phyloP scores from a whole-genome alignment of 2,329 filamentous ascomycete species.

The Cercospora canescens region DNA sequence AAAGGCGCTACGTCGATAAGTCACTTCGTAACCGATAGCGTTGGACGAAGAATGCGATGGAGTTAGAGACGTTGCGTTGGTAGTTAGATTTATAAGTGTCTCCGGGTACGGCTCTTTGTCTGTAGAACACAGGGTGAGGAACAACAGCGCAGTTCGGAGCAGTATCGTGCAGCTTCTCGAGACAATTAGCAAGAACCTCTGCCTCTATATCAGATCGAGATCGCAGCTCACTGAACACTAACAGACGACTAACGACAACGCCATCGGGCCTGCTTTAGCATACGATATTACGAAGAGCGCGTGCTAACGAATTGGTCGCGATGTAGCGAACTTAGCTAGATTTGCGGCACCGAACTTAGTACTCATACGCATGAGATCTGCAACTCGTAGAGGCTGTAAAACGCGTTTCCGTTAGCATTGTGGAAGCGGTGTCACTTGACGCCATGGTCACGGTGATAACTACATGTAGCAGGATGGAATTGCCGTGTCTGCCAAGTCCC shows the following conservation, averaged over 20 bases:
- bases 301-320: neutral
- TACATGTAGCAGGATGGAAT: too few species aligned
- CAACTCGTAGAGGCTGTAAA: too few species aligned
- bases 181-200: neutral
- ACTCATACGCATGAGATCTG: too few species aligned
- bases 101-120: neutral
- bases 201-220: neutral
- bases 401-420: too few species aligned
- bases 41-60: neutral
- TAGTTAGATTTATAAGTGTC: neutral
- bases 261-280: neutral
- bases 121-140: constrained; percentile 4
- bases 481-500: too few species aligned
- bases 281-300: neutral
- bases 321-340: neutral
- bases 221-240: neutral
- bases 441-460: too few species aligned
- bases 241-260: neutral
- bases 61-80: neutral
- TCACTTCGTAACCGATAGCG: neutral
- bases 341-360: neutral
- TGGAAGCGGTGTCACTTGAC: too few species aligned
- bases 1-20: neutral
- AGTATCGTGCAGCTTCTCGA: constrained; percentile 1
- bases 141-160: constrained; percentile 2